Evolutionary conservation across 495 filamentous ascomycete genomes (phyloP).

Genomic region (Aspergillus bertholletiae): DNA sequence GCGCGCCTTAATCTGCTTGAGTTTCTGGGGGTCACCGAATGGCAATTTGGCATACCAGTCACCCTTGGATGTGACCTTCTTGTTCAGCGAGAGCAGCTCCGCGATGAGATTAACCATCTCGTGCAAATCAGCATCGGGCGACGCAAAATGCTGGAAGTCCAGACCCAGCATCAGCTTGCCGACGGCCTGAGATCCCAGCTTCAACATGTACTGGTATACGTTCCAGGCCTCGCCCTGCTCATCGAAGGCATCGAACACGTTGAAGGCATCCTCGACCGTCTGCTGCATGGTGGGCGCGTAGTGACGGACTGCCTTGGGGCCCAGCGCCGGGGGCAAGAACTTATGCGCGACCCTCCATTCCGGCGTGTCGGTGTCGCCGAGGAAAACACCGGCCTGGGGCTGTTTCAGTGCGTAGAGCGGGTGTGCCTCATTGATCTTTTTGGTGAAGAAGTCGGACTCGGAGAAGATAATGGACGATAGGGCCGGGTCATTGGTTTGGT

Average conservation of each 20-base stretch:
- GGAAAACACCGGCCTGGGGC: slow-evolving; percentile 45
- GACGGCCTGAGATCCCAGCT: slow-evolving; percentile 51
- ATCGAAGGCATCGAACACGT: slow-evolving; percentile 52
- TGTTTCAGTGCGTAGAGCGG: slow-evolving; percentile 47
- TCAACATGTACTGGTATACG: slow-evolving; percentile 58
- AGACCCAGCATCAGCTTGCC: slow-evolving; percentile 48
- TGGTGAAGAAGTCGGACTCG: slow-evolving; percentile 50
- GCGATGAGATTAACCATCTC: slow-evolving; percentile 39
- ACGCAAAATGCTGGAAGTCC: slow-evolving; percentile 51
- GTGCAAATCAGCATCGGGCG: slow-evolving; percentile 37
- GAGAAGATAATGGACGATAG: slow-evolving; percentile 36
- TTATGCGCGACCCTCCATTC: slow-evolving; percentile 50
- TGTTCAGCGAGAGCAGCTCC: slow-evolving; percentile 44
- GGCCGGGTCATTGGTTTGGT: slow-evolving; percentile 48
- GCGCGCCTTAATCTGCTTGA: slow-evolving; percentile 24
- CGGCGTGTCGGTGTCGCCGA: slow-evolving; percentile 47
- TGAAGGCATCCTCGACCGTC: slow-evolving; percentile 38
- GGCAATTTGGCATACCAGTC: slow-evolving; percentile 50
- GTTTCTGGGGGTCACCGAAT: slow-evolving; percentile 45
- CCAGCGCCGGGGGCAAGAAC: slow-evolving; percentile 51
- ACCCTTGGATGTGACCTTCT: slow-evolving; percentile 45
- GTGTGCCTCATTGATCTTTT: slow-evolving; percentile 47
- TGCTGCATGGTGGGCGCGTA: slow-evolving; percentile 54
- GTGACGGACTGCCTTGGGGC: slow-evolving; percentile 53
- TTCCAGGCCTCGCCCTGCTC: slow-evolving; percentile 48